Evolutionary conservation across 495 filamentous ascomycete species (phyloP), one percentile per base, ranked within the genome.

Genomic region (Aspergillus ellipticus): DNA sequence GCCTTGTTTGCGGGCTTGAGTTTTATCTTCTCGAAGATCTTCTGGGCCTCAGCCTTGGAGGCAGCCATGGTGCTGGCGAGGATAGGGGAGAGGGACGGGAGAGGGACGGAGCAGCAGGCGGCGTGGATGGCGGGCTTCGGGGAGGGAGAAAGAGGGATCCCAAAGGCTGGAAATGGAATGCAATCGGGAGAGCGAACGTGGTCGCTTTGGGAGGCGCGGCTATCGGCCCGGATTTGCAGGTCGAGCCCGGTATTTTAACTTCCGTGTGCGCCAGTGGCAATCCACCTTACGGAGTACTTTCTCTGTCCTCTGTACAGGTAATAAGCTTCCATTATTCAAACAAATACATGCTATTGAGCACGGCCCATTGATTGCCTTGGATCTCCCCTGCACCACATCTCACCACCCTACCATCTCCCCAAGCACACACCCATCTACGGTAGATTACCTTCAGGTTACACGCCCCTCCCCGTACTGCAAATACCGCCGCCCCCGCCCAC

Each of bases 21-120:
- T 78, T 93, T 95, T 70, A 97, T 79, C 80, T 96, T 97, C 84
- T 96, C 90, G 75, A 98, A 98, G 68, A 97, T 89, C 76, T 92
- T 92, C 73, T 95, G 89, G 70, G 92, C 96, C 77, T 96, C 81
- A 67, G 92, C 85, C 82, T 97, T 98, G 28, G 90, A 86, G 69
- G 94, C 94, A 73, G 84, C 89, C 92, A 97, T 78, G 41, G 65
- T 84, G 77, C 54, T 55, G 20, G 41, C 19, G 19, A 6, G 47
- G 19, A 29, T 21, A 50, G 31, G 29, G 33, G 35, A 51, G 29
- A 26, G 10, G 17, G 46, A 51, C 51, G 37, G 45, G 55, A 17
- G 16, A 39, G 48, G 17, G 17, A 26, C 29, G 42, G 26, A 20
- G 42, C 19, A 28, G 45, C 4, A 42, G 41, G 48, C 39, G 39